phyloP scores from a whole-genome alignment of 1,284 basidiomycete genomes.

The Lentinula novae-zelandiae region DNA sequence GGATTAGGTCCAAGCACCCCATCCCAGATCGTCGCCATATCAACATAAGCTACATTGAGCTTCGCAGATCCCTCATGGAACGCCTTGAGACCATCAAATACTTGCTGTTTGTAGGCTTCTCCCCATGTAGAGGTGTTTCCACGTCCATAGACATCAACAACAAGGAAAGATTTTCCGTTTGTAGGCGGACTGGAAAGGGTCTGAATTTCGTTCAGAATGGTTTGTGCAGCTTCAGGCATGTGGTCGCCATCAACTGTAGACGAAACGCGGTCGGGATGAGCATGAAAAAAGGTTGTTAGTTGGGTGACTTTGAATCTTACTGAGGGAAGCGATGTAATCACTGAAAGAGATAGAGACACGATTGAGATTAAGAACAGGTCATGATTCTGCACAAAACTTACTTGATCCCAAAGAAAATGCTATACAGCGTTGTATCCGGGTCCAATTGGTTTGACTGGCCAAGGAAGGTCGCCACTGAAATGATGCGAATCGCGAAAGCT shows the following conservation, averaged over 20 bases:
- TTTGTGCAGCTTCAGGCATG: constrained; percentile 30
- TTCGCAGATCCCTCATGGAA: constrained; percentile 20
- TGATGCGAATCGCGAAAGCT: neutral
- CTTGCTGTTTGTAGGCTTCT: constrained; percentile 30
- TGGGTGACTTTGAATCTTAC: constrained; percentile 13
- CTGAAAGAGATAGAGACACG: constrained; percentile 14
- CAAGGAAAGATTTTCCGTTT: constrained; percentile 32
- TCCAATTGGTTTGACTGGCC: constrained; percentile 28
- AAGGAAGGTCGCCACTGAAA: constrained; percentile 25
- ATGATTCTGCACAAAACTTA: constrained; percentile 14
- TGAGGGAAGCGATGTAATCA: constrained; percentile 26
- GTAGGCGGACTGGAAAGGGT: constrained; percentile 27
- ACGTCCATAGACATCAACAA: constrained; percentile 28
- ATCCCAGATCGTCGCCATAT: constrained; percentile 34
- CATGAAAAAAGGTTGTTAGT: neutral
- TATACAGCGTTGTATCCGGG: constrained; percentile 29
- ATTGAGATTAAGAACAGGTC: too few species aligned
- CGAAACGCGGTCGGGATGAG: neutral
- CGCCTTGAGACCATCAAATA: constrained; percentile 29
- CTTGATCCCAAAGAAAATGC: constrained; percentile 37
- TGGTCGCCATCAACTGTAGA: constrained; percentile 29
- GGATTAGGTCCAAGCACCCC: constrained; percentile 29
- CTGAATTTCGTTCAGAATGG: constrained; percentile 28
- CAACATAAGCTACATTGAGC: constrained; percentile 32
- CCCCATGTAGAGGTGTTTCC: constrained; percentile 26